A percentile compares a stretch with the other conserved stretches of the same genome.
Evolutionary conservation across 1,284 basidiomycete genomes (phyloP).

Genomic region (Xanthoconium separans): DNA sequence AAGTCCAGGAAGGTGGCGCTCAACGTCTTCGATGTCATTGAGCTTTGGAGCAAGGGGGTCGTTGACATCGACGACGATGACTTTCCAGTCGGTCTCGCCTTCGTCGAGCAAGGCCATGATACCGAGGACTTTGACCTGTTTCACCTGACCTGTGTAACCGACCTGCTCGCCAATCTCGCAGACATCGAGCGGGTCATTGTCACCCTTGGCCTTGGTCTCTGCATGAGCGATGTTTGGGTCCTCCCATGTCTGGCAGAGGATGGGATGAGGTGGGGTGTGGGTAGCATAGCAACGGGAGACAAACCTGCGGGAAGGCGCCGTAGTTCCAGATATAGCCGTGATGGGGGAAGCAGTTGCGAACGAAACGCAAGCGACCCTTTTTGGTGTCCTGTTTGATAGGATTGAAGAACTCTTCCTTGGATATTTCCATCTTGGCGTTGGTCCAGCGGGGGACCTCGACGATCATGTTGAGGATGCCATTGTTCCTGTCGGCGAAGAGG

Average conservation of each 20-base stretch:
- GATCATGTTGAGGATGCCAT: constrained; percentile 96
- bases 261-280: constrained; percentile 3
- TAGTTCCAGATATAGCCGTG: constrained; percentile 99
- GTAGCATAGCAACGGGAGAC: constrained; percentile 23
- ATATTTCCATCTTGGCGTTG: constrained; percentile 99
- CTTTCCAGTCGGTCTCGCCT: constrained; percentile 99
- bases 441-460: constrained; percentile 99
- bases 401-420: constrained; percentile 96
- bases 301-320: constrained; percentile 92
- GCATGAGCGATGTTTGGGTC: constrained; percentile 87
- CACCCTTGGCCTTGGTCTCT: constrained; percentile 98
- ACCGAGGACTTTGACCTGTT: constrained; percentile 99
- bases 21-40: constrained; percentile 99
- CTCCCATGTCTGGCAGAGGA: constrained; percentile 88
- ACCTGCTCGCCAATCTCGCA: constrained; percentile 99
- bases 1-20: constrained; percentile 95
- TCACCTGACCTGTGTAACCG: constrained; percentile 96
- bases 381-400: constrained; percentile 99
- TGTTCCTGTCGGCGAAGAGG: constrained; percentile 91
- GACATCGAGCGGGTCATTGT: constrained; percentile 99
- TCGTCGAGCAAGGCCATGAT: constrained; percentile 99
- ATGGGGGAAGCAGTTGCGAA: constrained; percentile 99
- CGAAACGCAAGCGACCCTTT: constrained; percentile 94
- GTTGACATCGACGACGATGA: constrained; percentile 95
- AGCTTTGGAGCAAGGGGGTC: constrained; percentile 96